Base-by-base conservation (phyloP, 768 basidiomycete genomes). In the Amanita muscaria region DNA sequence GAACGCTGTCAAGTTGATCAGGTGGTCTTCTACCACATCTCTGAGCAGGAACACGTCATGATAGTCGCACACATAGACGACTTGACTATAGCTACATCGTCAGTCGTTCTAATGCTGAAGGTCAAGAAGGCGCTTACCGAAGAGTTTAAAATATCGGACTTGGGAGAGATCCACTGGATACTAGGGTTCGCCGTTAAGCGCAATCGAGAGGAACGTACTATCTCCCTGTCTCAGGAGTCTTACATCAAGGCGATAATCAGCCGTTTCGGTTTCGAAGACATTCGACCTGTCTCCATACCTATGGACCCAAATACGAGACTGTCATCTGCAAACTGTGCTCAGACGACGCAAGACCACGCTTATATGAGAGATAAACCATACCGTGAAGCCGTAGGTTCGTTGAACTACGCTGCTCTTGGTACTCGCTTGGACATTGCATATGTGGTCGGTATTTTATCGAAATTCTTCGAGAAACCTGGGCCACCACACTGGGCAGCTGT, bases 371-470 rank as follows among this genome's bases (percentile, higher is more conserved):
- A 36, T 16, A 36, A 36, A 19, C 60, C 62, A 5, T 65, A 65
- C 42, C 49, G 39, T 8, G 49, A 56, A 18, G 39, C 45, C 5
- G 38, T 64, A 3, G 61, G 60, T 3, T 46, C 53, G 4, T 45
- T 64, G 1, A 56, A 59, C 45, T 65, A 67, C 38, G 48, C 59
- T 2, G 40, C 53, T 25, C 44, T 60, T 5, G 53, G 45, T 7
- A 62, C 62, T 5, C 49, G 51, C 3, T 60, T 60, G 3, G 60
- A 67, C 41, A 59, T 67, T 23, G 36, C 58, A 2, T 65, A 53
- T 51, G 56, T 60, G 6, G 56, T 62, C 7, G 44, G 47, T 2
- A 47, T 44, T 7, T 49, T 66, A 1, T 46, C 52, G 14, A 47
- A 51, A 12, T 64, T 54, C 42, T 24, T 31, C 3, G 15, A 46